Percentiles rank a stretch among this genome's conserved stretches.
phyloP scores from a whole-genome alignment of 257 asterid genomes.

The Solanum ahanhuiri region DNA sequence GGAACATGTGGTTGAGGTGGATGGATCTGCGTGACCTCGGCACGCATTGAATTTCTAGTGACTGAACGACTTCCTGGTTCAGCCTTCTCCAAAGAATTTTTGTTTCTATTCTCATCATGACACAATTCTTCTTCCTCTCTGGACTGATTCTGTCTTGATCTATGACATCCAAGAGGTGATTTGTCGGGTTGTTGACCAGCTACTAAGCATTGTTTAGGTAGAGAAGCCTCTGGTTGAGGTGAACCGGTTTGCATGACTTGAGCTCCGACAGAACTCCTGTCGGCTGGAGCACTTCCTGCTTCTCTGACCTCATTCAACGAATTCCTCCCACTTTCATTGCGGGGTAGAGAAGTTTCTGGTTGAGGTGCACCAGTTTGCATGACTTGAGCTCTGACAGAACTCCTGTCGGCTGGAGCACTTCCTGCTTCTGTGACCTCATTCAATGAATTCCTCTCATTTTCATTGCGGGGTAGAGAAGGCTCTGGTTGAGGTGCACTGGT shows the following conservation, averaged over 20 bases:
- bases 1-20: slow-evolving; percentile 1
- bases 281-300: background rate
- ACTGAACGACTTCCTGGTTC: slow-evolving; percentile 3
- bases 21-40: slow-evolving; percentile 11
- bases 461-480: background rate
- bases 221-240: background rate
- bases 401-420: background rate
- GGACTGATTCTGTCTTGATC: slow-evolving; percentile 7
- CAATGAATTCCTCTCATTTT: background rate
- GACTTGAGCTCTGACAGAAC: background rate
- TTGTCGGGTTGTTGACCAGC: slow-evolving; percentile 9
- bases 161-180: slow-evolving; percentile 1
- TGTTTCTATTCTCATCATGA: slow-evolving; percentile 16
- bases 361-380: background rate
- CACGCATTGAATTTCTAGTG: background rate
- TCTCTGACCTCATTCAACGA: background rate
- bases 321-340: background rate
- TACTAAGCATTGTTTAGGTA: slow-evolving; percentile 5
- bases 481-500: background rate
- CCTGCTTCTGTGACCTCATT: background rate
- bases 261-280: background rate
- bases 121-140: slow-evolving; percentile 6
- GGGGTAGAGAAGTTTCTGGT: background rate
- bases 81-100: slow-evolving; percentile 8
- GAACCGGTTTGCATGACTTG: background rate